Evolutionary conservation across 371 early-diverging fungal species (phyloP).

Genomic region (Mortierella sp.): DNA sequence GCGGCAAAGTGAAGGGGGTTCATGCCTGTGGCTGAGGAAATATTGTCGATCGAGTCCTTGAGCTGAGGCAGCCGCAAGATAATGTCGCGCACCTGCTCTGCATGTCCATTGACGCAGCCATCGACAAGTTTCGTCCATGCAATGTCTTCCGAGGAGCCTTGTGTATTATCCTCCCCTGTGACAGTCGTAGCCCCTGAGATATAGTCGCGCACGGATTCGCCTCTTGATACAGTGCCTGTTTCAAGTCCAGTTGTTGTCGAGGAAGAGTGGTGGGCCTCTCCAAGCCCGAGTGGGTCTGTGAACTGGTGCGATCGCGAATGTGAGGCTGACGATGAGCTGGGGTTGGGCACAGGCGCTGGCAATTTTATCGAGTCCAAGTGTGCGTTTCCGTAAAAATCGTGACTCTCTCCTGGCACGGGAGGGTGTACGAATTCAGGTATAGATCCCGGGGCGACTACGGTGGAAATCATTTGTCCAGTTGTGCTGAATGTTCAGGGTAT

Average conservation of each 20-base stretch:
- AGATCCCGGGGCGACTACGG: slow-evolving; percentile 43
- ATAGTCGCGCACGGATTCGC: slow-evolving; percentile 25
- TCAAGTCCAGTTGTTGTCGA: slow-evolving; percentile 1
- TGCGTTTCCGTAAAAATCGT: slow-evolving; percentile 74
- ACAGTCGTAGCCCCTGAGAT: slow-evolving; percentile 26
- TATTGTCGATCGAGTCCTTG: slow-evolving; percentile 60
- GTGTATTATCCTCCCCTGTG: slow-evolving; percentile 11
- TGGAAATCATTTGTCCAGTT: slow-evolving; percentile 31
- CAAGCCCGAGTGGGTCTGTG: slow-evolving; percentile 27
- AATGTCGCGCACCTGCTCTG: slow-evolving; percentile 58
- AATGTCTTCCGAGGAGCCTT: slow-evolving; percentile 44
- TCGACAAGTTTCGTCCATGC: slow-evolving; percentile 51
- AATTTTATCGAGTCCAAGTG: slow-evolving; percentile 71
- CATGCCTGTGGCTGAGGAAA: slow-evolving; percentile 71
- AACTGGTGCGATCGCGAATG: not conserved
- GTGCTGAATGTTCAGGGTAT: not conserved
- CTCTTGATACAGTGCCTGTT: not conserved
- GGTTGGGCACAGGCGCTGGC: slow-evolving; percentile 48
- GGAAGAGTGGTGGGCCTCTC: not conserved
- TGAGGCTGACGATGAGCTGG: not conserved
- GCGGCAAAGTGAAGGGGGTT: slow-evolving; percentile 82
- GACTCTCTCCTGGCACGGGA: slow-evolving; percentile 75
- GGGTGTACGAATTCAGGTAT: slow-evolving; percentile 76
- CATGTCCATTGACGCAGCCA: slow-evolving; percentile 43
- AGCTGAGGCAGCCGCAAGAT: slow-evolving; percentile 78